Percentiles rank a stretch among this genome's conserved stretches.
phyloP scores from a whole-genome alignment of 108 stramenopile species.

The Fragilariopsis cylindrus region DNA sequence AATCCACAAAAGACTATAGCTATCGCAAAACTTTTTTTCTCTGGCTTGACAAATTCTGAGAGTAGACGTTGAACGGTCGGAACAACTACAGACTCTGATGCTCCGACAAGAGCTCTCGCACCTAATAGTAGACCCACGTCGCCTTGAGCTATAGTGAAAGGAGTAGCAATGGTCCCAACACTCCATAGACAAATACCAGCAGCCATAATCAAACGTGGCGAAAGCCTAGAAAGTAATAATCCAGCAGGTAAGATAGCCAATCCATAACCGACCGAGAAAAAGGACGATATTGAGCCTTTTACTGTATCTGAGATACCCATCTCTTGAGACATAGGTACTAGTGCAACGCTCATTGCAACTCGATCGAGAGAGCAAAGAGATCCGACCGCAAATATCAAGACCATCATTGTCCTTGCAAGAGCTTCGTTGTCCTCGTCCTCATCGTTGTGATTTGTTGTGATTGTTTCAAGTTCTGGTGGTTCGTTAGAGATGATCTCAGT shows the following conservation, averaged over 20 bases:
- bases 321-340: conserved; percentile 81
- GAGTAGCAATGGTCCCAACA: conserved; percentile 69
- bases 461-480: background rate
- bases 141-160: conserved; percentile 39
- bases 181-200: conserved; percentile 70
- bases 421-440: background rate
- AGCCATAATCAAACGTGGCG: conserved; percentile 59
- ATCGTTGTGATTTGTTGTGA: background rate
- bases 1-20: conserved; percentile 77
- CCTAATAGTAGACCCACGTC: conserved; percentile 52
- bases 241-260: conserved; percentile 78
- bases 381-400: conserved; percentile 60
- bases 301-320: conserved; percentile 74
- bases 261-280: conserved; percentile 85
- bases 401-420: conserved; percentile 38
- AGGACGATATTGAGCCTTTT: conserved; percentile 81
- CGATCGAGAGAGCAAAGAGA: conserved; percentile 72
- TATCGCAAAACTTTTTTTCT: conserved; percentile 71
- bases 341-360: conserved; percentile 90
- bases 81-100: conserved; percentile 77
- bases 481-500: background rate
- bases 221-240: conserved; percentile 38
- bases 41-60: conserved; percentile 67
- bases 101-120: conserved; percentile 76
- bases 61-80: conserved; percentile 82